Conservation (phyloP, 805 yeast species). For the Myxozyma melibiosi region DNA sequence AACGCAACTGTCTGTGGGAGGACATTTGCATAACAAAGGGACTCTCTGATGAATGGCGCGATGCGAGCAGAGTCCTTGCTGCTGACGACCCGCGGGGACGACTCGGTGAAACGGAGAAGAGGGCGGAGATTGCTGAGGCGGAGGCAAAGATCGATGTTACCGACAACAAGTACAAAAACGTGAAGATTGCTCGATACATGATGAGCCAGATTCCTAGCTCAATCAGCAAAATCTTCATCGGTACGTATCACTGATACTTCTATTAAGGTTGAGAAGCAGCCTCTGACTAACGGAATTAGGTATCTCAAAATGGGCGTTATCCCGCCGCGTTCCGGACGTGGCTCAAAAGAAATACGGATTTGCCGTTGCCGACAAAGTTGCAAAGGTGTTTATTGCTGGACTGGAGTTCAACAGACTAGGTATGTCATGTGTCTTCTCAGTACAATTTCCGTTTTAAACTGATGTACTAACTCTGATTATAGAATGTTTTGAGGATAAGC, state of each 20-base stretch:
- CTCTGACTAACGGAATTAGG: constrained; percentile 9
- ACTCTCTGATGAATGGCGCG: constrained; percentile 31
- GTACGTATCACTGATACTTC: constrained; percentile 1
- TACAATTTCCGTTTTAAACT: background rate
- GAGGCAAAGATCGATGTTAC: constrained; percentile 30
- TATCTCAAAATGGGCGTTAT: constrained; percentile 25
- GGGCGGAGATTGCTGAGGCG: constrained; percentile 24
- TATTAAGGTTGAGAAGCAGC: background rate
- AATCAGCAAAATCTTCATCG: constrained; percentile 24
- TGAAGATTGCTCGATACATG: constrained; percentile 31
- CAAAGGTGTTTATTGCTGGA: constrained; percentile 31
- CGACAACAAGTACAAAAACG: constrained; percentile 30
- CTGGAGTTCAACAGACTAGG: constrained; percentile 27
- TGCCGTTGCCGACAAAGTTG: constrained; percentile 37
- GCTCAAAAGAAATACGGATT: constrained; percentile 37
- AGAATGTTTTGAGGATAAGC: constrained; percentile 22
- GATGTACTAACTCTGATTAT: background rate
- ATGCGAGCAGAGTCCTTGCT: constrained; percentile 26
- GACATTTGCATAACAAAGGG: constrained; percentile 32
- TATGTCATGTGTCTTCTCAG: background rate
- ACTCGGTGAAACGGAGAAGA: constrained; percentile 12
- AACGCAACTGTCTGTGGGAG: constrained; percentile 39
- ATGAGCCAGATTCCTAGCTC: constrained; percentile 31
- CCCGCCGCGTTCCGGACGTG: constrained; percentile 30
- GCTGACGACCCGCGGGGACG: constrained; percentile 18